Percentiles rank a stretch among this genome's conserved stretches.
Conservation (phyloP, 208 protist genomes). For the Entamoeba invadens region DNA sequence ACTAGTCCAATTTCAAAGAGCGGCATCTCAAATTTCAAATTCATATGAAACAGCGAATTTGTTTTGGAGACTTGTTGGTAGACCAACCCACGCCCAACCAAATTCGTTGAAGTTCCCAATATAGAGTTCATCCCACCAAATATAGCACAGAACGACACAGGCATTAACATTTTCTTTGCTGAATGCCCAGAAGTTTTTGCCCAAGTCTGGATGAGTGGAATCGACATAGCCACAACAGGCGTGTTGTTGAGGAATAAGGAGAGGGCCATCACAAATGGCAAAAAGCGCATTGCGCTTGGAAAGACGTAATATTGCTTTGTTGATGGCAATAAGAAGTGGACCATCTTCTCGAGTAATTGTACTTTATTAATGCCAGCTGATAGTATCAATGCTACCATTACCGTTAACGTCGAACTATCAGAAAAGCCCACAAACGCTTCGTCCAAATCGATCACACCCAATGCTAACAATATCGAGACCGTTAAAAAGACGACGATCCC, state of each 20-base stretch:
- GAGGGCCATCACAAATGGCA: neutral
- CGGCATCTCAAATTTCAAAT: neutral
- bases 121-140: neutral
- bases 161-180: neutral
- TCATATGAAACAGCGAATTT: neutral
- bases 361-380: neutral
- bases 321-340: neutral
- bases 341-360: neutral
- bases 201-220: neutral
- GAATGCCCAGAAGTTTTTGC: neutral
- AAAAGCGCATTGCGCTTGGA: neutral
- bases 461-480: neutral
- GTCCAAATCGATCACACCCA: neutral
- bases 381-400: neutral
- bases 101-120: neutral
- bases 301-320: neutral
- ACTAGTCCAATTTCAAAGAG: neutral
- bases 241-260: neutral
- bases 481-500: neutral
- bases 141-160: neutral
- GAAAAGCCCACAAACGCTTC: neutral
- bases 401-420: neutral
- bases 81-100: neutral
- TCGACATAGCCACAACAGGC: neutral
- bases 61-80: neutral